These are phyloP conservation scores for Stentor coeruleus DNA, from an alignment of 73 alveolate genomes.

Conservation along the genomic window DNA sequence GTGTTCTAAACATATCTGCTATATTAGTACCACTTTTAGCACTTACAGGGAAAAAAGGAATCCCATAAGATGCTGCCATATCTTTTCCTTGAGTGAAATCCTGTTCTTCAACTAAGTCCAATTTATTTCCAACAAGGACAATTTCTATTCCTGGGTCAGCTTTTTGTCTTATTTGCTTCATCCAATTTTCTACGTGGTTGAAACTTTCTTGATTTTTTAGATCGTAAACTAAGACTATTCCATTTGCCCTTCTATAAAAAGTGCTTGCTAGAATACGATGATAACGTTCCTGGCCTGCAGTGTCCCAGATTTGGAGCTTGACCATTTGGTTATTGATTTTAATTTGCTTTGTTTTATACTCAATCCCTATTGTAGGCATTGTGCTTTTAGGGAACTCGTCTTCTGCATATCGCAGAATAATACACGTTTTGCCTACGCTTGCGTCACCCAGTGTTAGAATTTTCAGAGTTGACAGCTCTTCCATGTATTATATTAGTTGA, in stretches of 20 bases:
- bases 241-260: constrained; percentile 91
- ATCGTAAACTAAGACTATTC: constrained; percentile 81
- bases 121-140: constrained; percentile 73
- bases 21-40: constrained; percentile 79
- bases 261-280: constrained; percentile 81
- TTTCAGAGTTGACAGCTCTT: constrained; percentile 32
- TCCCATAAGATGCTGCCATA: constrained; percentile 70
- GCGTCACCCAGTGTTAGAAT: constrained; percentile 78
- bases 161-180: constrained; percentile 67
- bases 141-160: constrained; percentile 70
- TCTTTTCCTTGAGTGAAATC: constrained; percentile 67
- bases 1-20: constrained; percentile 63
- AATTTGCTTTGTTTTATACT: constrained; percentile 67
- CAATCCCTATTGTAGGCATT: constrained; percentile 84
- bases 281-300: constrained; percentile 92
- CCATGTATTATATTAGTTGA: no score
- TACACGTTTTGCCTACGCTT: constrained; percentile 82
- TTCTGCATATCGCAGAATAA: constrained; percentile 72
- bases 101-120: constrained; percentile 52
- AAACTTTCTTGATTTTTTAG: constrained; percentile 67
- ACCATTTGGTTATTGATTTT: constrained; percentile 67
- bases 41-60: constrained; percentile 79
- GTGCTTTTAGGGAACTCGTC: constrained; percentile 64
- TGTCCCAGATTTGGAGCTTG: constrained; percentile 84
- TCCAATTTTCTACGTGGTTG: constrained; percentile 68